phyloP scores from a whole-genome alignment of 2,329 filamentous ascomycete species.

The Venturia nashicola region DNA sequence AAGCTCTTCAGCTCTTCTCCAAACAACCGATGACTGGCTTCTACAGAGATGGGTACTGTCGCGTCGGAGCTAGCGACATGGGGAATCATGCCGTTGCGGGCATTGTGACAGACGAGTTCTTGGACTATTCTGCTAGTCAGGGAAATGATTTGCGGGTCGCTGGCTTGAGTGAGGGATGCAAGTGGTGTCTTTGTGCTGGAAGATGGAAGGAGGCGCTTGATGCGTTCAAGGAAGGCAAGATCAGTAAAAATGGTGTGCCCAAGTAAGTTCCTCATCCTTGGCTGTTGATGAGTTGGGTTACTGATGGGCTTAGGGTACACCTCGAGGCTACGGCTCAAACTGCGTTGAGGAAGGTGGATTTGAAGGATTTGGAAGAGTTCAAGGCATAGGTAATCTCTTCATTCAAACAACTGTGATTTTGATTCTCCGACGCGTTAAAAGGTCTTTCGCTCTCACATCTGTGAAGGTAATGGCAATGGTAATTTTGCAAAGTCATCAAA shows the following conservation, averaged over 20 bases:
- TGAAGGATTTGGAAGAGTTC: conserved; percentile 7
- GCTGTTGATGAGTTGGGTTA: neutral
- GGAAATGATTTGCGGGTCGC: conserved; percentile 10
- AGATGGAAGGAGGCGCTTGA: conserved; percentile 11
- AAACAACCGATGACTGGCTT: conserved; percentile 7
- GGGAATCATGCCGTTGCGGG: conserved; percentile 7
- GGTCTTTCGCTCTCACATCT: too few species aligned
- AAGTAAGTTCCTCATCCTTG: neutral
- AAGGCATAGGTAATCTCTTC: neutral
- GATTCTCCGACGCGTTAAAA: too few species aligned
- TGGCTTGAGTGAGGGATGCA: conserved; percentile 10
- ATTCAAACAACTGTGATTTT: too few species aligned
- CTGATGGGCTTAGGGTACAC: neutral
- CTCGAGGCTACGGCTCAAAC: conserved; percentile 6
- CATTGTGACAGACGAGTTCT: conserved; percentile 10
- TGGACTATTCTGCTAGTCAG: conserved; percentile 9
- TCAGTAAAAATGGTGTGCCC: conserved; percentile 1
- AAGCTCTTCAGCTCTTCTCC: conserved; percentile 6
- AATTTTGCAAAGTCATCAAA: too few species aligned
- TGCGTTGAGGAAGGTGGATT: conserved; percentile 3
- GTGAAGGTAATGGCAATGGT: too few species aligned
- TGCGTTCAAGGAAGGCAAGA: conserved; percentile 4
- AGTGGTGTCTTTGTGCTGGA: conserved; percentile 11
- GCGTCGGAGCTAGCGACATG: conserved; percentile 1
- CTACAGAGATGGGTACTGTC: conserved; percentile 6